Base-by-base conservation (phyloP, 1,139 yeast species). In the Debaryomycetaceae sp. region DNA sequence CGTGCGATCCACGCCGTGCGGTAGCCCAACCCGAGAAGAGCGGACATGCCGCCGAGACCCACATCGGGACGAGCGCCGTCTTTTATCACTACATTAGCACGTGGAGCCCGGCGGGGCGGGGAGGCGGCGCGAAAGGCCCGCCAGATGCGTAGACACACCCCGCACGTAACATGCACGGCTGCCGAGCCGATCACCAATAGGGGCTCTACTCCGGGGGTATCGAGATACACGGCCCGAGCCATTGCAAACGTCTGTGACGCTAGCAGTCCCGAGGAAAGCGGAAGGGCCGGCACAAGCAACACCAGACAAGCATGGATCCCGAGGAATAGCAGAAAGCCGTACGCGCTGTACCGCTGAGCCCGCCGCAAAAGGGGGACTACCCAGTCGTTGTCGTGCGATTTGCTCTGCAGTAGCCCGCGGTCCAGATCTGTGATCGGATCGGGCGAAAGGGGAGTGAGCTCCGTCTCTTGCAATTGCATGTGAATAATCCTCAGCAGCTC, bases 271-370 rank as follows among this genome's bases (percentile, higher is more conserved):
- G 75, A 68, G 5, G 73, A 37, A 5, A 55, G 45, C 8, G 45
- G 42, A 11, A 58, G 26, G 2, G 68, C 51, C 0, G 92, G 92
- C 0, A 71, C 61, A 1, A 70, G 39, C 1, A 73, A 55, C 4
- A 77, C 80, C 1, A 79, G 60, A 2, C 71, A 40, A 0, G 71
- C 49, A 45, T 81, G 93, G 15, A 80, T 50, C 1, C 73, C 65
- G 4, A 75, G 49, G 42, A 81, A 81, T 2, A 67, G 55, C 0
- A 69, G 44, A 43, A 81, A 74, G 8, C 74, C 58, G 32, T 72
- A 66, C 0, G 83, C 74, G 15, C 82, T 70, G 49, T 73, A 77
- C 43, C 73, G 71, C 49, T 81, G 93, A 16, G 39, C 28, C 8
- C 32, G 19, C 4, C 32, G 27, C 13, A 18, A 10, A 18, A 18